These are phyloP conservation scores for Torulaspora globosa DNA, from an alignment of 1,139 yeast genomes.

Conservation along the genomic window DNA sequence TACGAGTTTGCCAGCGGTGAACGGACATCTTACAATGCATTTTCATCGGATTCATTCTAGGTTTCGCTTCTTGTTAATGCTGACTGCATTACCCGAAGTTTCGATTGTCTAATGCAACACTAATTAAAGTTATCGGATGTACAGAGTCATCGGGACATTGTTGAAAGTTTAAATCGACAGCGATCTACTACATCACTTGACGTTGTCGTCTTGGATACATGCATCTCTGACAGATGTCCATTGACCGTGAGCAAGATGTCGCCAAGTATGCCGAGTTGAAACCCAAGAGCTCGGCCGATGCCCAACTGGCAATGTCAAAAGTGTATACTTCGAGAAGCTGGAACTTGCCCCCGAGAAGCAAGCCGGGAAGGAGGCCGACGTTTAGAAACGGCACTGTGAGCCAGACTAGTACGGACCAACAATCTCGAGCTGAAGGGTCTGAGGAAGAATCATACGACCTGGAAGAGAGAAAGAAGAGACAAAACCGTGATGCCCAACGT, in stretches of 20 bases:
- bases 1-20: background rate
- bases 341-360: constrained; percentile 19
- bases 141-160: too few species aligned
- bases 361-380: constrained; percentile 19
- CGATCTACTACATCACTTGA: too few species aligned
- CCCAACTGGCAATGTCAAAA: constrained; percentile 16
- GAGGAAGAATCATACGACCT: constrained; percentile 44
- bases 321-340: constrained; percentile 26
- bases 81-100: background rate
- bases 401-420: background rate
- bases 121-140: background rate
- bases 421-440: background rate
- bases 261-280: constrained; percentile 15
- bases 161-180: too few species aligned
- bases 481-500: constrained; percentile 91
- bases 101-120: background rate
- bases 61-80: background rate
- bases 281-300: constrained; percentile 13
- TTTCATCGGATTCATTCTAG: too few species aligned
- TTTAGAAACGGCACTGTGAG: background rate
- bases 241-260: constrained; percentile 4
- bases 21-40: too few species aligned
- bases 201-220: background rate
- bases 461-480: constrained; percentile 79
- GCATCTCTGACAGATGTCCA: background rate